Evolutionary conservation across 441 rosid genomes (phyloP).

Genomic region (Erodium trifolium): DNA sequence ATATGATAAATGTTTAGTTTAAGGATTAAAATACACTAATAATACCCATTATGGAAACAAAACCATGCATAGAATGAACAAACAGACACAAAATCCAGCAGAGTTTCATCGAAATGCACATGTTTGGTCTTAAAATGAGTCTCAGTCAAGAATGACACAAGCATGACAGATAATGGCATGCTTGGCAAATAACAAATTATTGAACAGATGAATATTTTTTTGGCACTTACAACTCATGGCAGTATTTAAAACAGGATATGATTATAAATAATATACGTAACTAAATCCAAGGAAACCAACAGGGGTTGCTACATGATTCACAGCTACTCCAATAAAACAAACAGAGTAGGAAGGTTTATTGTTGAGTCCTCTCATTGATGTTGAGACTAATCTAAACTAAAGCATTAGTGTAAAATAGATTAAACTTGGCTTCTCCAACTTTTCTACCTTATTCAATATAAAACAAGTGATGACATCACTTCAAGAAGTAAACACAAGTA

Average conservation of each 20-base stretch:
- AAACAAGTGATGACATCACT: no score
- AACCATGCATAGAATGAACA: neutral
- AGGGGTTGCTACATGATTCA: neutral
- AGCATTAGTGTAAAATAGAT: neutral
- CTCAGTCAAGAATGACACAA: conserved; percentile 5
- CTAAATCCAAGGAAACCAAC: conserved; percentile 1
- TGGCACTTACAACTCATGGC: neutral
- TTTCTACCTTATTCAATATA: neutral
- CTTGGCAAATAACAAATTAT: conserved; percentile 5
- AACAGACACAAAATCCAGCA: conserved; percentile 12
- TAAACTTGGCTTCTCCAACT: neutral
- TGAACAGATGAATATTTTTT: neutral
- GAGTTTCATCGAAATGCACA: conserved; percentile 19
- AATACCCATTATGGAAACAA: neutral
- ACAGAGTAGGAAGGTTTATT: conserved; percentile 6
- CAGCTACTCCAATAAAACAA: neutral
- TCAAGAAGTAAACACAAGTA: no score
- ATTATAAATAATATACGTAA: neutral
- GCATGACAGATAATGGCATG: conserved; percentile 9
- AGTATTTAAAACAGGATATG: neutral
- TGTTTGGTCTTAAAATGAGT: neutral
- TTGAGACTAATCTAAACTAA: neutral
- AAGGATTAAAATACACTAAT: neutral
- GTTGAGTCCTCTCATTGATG: neutral
- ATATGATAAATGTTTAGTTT: neutral